Base-by-base conservation (phyloP, 257 asterid genomes). In the Cinchona pubescens region DNA sequence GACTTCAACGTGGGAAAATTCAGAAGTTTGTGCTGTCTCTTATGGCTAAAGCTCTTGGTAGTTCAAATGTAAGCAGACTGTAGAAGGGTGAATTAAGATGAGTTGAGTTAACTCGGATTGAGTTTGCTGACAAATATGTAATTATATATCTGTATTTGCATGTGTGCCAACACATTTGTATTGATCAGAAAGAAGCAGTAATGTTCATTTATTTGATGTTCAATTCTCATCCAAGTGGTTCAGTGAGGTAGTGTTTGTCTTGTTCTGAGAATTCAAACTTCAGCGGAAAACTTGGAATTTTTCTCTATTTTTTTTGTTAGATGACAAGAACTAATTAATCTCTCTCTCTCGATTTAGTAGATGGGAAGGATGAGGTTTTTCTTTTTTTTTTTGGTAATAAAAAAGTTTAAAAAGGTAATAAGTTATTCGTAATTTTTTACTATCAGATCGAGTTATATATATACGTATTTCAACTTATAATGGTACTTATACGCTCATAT, bases 1-100 rank as follows among this genome's bases (percentile, higher is more conserved):
- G 81, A 91, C 94, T 21, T 88, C 96, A 11, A 91, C 97, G n/a
- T 56, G 97, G 97, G 15, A 91, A 91, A 70, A 86, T 90, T 53
- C 94, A 89, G 75, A 91, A 91, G 77, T 91, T 83, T 69, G 75
- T 85, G 71, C 91, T n/a, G n/a, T n/a, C n/a, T n/a, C n/a, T 91
- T 2, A 80, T 43, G 75, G 96, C 96, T 1, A 91, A 85, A 74
- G 82, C 75, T 3, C 74, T 88, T 82, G 89, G 85, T 6, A 25
- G 82, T 7, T 75, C 82, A 37, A 82, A 43, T 72, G 49, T 71
- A 68, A 86, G 88, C 77, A 82, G 74, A 77, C 65, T 89, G 76
- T 72, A 58, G 59, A 30, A 34, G 15, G 40, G 23, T 34, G 40
- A 21, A n/a, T n/a, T n/a, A n/a, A 63, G 46, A 63, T 10, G 40